These are phyloP conservation scores for Hirschfeldia incana DNA, from an alignment of 345 rosid genomes.

Conservation along the genomic window DNA sequence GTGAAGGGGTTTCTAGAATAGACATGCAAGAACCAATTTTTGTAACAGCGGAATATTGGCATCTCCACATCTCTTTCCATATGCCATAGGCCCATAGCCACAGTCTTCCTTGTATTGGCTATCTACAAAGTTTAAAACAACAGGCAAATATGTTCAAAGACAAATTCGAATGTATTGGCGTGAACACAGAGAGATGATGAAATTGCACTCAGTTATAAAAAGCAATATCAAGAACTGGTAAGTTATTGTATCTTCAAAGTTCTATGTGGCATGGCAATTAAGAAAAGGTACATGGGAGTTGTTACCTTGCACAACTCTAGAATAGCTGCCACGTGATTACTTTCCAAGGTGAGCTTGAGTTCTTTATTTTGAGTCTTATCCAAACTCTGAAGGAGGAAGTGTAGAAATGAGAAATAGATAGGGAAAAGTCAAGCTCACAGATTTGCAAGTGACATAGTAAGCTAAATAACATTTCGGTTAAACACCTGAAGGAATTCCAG, in stretches of 20 bases:
- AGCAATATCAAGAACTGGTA: slow-evolving; percentile 2
- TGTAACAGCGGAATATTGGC: slow-evolving; percentile 73
- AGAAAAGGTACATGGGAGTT: slow-evolving; percentile 19
- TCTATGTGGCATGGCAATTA: slow-evolving; percentile 8
- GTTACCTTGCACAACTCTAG: slow-evolving; percentile 88
- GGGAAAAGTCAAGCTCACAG: slow-evolving; percentile 2
- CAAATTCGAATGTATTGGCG: slow-evolving; percentile 13
- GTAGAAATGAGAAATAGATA: slow-evolving; percentile 10
- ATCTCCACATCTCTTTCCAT: slow-evolving; percentile 83
- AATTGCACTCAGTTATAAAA: neutral
- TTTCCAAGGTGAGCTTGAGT: slow-evolving; percentile 69
- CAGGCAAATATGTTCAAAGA: slow-evolving; percentile 16
- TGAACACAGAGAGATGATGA: slow-evolving; percentile 6
- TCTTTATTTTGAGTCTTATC: slow-evolving; percentile 61
- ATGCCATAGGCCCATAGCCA: slow-evolving; percentile 68
- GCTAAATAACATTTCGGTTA: slow-evolving; percentile 11
- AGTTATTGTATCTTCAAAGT: neutral
- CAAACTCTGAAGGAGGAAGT: slow-evolving; percentile 57
- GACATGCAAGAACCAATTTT: slow-evolving; percentile 59
- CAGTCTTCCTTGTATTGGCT: slow-evolving; percentile 78
- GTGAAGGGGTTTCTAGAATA: slow-evolving; percentile 2
- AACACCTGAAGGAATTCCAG: slow-evolving; percentile 71
- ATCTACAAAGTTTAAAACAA: slow-evolving; percentile 55
- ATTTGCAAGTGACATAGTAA: slow-evolving; percentile 11
- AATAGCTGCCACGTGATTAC: slow-evolving; percentile 65